These are phyloP conservation scores for Aureobasidium sp. DNA, from an alignment of 2,329 filamentous ascomycete genomes.

Conservation along the genomic window DNA sequence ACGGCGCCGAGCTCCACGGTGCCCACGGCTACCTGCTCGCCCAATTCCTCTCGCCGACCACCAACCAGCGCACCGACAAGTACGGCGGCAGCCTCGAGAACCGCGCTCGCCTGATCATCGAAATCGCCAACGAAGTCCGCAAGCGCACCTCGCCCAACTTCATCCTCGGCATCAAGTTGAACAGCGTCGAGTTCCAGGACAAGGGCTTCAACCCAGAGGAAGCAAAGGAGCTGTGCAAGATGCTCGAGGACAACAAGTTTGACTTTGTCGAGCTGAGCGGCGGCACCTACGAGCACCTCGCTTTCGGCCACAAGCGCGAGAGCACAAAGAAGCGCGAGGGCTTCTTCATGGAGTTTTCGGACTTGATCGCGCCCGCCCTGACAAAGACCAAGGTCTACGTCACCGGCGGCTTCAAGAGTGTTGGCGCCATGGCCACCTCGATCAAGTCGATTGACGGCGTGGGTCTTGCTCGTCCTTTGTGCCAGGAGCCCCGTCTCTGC, in stretches of 20 bases:
- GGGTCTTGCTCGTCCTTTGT: conserved; percentile 49
- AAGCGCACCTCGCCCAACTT: conserved; percentile 34
- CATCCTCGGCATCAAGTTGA: conserved; percentile 52
- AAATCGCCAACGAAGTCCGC: conserved; percentile 35
- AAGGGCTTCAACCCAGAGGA: conserved; percentile 48
- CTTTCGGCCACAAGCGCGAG: conserved; percentile 47
- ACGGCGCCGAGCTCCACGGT: conserved; percentile 43
- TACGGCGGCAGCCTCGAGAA: conserved; percentile 40
- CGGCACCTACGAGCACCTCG: conserved; percentile 52
- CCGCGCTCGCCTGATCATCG: conserved; percentile 36
- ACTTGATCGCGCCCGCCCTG: conserved; percentile 43
- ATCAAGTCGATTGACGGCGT: conserved; percentile 53
- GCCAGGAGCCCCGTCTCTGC: conserved; percentile 45
- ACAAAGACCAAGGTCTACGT: conserved; percentile 51
- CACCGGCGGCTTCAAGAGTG: conserved; percentile 52
- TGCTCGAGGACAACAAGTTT: conserved; percentile 45
- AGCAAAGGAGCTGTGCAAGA: conserved; percentile 41
- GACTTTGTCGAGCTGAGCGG: conserved; percentile 55
- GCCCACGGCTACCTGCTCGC: conserved; percentile 38
- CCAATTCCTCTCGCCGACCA: conserved; percentile 38
- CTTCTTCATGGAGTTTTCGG: conserved; percentile 56
- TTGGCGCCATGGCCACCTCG: conserved; percentile 52
- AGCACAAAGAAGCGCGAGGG: conserved; percentile 49
- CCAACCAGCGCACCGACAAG: conserved; percentile 38
- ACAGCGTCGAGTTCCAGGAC: conserved; percentile 51